Percentiles rank a stretch among this genome's conserved stretches.
phyloP scores from a whole-genome alignment of 768 basidiomycete genomes.

The Lepiota brunneoincarnata region DNA sequence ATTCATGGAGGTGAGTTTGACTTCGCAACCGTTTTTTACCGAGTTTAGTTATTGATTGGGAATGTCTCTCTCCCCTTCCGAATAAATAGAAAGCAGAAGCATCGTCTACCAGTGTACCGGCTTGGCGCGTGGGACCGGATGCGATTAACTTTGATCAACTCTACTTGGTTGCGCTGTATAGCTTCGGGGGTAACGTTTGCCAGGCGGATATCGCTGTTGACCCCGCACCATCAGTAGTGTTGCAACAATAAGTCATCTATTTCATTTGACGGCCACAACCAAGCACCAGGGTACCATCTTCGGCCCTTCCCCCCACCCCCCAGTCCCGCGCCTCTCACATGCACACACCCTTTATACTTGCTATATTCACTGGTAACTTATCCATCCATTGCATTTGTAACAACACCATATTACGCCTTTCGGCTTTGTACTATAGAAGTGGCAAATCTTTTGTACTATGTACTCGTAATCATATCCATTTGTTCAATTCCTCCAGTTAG shows the following conservation, averaged over 20 bases:
- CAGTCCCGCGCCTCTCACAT: neutral
- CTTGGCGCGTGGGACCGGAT: slow-evolving; percentile 33
- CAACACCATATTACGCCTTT: neutral
- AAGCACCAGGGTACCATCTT: too few species aligned
- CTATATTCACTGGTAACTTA: neutral
- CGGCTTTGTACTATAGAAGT: neutral
- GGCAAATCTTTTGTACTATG: neutral
- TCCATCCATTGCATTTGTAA: slow-evolving; percentile 6
- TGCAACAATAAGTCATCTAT: neutral
- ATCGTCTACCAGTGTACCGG: slow-evolving; percentile 19
- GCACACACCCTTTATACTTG: too few species aligned
- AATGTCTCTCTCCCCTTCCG: too few species aligned
- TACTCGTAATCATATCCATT: neutral
- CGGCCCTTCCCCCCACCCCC: neutral
- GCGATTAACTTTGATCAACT: slow-evolving; percentile 42
- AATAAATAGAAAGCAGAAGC: slow-evolving; percentile 27
- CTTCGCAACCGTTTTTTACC: neutral
- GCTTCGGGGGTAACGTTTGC: slow-evolving; percentile 43
- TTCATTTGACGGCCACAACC: too few species aligned
- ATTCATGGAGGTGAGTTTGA: slow-evolving; percentile 32
- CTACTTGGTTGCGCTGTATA: slow-evolving; percentile 39
- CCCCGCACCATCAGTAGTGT: neutral
- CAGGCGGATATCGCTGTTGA: slow-evolving; percentile 50
- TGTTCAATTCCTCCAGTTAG: neutral
- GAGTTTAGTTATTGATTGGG: neutral